Conservation (phyloP, 495 filamentous ascomycete species). For the Wilcoxina mikolae region DNA sequence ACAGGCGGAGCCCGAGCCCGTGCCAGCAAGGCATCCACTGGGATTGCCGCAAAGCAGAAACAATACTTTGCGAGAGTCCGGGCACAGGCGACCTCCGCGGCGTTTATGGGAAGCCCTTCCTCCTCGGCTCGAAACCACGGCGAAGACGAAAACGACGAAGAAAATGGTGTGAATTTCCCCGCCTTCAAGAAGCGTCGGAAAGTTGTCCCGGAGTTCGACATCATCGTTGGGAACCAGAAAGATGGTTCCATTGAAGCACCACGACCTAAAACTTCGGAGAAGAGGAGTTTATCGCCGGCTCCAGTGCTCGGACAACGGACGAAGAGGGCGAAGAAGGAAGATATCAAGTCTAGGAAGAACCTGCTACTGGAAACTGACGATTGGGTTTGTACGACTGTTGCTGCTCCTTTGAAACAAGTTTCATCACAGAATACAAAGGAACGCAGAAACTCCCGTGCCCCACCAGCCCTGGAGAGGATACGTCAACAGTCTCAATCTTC, state of each 20-base stretch:
- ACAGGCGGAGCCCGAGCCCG: conserved; percentile 10
- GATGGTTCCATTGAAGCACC: background rate
- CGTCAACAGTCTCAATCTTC: background rate
- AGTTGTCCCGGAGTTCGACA: conserved; percentile 3
- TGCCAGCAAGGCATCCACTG: background rate
- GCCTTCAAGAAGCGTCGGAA: background rate
- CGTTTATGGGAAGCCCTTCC: background rate
- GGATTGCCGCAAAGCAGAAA: conserved; percentile 1
- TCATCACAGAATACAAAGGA: background rate
- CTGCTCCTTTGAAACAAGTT: background rate
- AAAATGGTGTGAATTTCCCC: background rate
- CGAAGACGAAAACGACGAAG: too few relatives aligned
- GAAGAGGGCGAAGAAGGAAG: background rate
- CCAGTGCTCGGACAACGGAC: background rate
- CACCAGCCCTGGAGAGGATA: background rate
- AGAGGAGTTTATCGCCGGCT: background rate
- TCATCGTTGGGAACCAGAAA: background rate
- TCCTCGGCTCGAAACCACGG: background rate
- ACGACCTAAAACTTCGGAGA: background rate
- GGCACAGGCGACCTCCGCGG: background rate
- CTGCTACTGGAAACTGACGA: background rate
- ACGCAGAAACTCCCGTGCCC: background rate
- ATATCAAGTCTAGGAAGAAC: background rate
- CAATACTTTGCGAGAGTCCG: conserved; percentile 11
- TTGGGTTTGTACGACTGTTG: background rate